Conservation (phyloP, 176 grass and related monocot species). For the Triticum monococcum region DNA sequence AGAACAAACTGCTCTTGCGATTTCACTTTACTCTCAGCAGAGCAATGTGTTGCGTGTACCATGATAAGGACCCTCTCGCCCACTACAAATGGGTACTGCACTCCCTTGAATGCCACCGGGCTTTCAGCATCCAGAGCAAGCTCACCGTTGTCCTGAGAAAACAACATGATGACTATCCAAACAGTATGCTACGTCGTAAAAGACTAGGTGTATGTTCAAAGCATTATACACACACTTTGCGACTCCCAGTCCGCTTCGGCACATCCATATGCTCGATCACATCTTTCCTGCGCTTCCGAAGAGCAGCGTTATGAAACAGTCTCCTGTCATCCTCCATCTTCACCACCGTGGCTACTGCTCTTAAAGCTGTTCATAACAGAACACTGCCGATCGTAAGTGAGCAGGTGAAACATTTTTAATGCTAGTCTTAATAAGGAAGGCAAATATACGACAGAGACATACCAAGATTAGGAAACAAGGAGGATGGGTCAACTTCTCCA, state of each 20-base stretch:
- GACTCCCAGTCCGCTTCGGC: slow-evolving; percentile 26
- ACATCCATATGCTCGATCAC: slow-evolving; percentile 49
- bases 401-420: background rate
- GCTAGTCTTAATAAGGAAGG: background rate
- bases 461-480: slow-evolving; percentile 5
- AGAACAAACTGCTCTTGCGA: background rate
- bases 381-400: background rate
- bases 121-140: slow-evolving; percentile 38
- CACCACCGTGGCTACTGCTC: slow-evolving; percentile 66
- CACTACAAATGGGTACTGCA: slow-evolving; percentile 67
- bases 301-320: slow-evolving; percentile 58
- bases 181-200: background rate
- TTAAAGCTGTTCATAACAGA: slow-evolving; percentile 19
- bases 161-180: background rate
- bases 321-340: slow-evolving; percentile 78
- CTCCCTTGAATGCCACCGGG: slow-evolving; percentile 40
- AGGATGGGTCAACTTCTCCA: background rate
- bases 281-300: slow-evolving; percentile 77
- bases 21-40: background rate
- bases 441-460: background rate
- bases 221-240: slow-evolving; percentile 40
- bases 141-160: slow-evolving; percentile 51
- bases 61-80: slow-evolving; percentile 73
- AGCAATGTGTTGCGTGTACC: slow-evolving; percentile 18
- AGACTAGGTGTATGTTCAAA: background rate